Percentiles rank a stretch among this genome's conserved stretches.
Evolutionary conservation across 164 flowering plant species (phyloP).

Genomic region (Vitis vinifera): ASM3070453v1 NC_081812.1:17145501-17146000

Average conservation of each 20-base stretch:
- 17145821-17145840: no score
- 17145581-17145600: constrained; percentile 49
- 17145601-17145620: constrained; percentile 47
- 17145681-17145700: constrained; percentile 52
- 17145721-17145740: constrained; percentile 19
- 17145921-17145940: constrained; percentile 42
- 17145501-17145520: constrained; percentile 54
- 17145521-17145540: constrained; percentile 51
- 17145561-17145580: constrained; percentile 47
- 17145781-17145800: not conserved
- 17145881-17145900: no score
- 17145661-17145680: constrained; percentile 46
- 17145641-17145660: constrained; percentile 43
- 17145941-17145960: constrained; percentile 24
- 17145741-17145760: constrained; percentile 47
- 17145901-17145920: constrained; percentile 30
- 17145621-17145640: constrained; percentile 44
- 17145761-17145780: constrained; percentile 32
- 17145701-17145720: constrained; percentile 33
- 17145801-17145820: no score
- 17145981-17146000: constrained; percentile 29
- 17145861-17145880: no score
- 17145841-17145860: no score
- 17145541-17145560: constrained; percentile 36
- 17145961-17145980: constrained; percentile 29